Evolutionary conservation across 2,329 filamentous ascomycete genomes (phyloP).

Genomic region (Aspergillus costaricaensis): DNA sequence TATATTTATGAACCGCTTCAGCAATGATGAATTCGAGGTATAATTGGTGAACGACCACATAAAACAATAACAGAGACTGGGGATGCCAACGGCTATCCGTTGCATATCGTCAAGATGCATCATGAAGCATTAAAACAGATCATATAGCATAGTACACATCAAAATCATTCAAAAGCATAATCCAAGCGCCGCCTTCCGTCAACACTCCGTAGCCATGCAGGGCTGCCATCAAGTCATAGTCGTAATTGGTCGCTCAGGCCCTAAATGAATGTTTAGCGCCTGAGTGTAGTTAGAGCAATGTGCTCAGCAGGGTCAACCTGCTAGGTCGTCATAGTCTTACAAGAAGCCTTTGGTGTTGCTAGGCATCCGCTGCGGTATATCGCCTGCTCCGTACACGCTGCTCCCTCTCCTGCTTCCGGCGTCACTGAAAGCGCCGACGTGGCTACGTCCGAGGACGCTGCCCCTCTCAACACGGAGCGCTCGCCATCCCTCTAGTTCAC

Average conservation of each 20-base stretch:
- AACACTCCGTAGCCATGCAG: constrained; percentile 15
- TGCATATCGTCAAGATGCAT: constrained; percentile 4
- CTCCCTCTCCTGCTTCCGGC: constrained; percentile 43
- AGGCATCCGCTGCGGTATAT: constrained; percentile 66
- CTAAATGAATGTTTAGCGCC: constrained; percentile 18
- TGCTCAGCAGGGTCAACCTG: constrained; percentile 21
- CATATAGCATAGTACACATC: constrained; percentile 17
- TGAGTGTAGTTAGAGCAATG: constrained; percentile 7
- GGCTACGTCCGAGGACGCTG: constrained; percentile 33
- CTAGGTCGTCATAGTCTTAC: constrained; percentile 40
- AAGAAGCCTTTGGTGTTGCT: constrained; percentile 80
- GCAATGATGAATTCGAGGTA: background rate
- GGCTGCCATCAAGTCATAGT: constrained; percentile 20
- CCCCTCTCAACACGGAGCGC: constrained; percentile 65
- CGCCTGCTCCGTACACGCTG: constrained; percentile 44
- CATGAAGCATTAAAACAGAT: constrained; percentile 1
- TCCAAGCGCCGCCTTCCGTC: constrained; percentile 6
- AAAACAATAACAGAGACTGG: background rate
- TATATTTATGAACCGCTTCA: too few species aligned
- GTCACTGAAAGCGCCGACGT: constrained; percentile 41
- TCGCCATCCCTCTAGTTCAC: constrained; percentile 84
- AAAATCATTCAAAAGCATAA: constrained; percentile 12
- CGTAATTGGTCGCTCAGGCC: constrained; percentile 20
- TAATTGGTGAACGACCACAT: background rate
- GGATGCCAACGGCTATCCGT: background rate